Evolutionary conservation across 106 monocot species (phyloP).

Genomic region (Dioscorea zingiberensis): DNA sequence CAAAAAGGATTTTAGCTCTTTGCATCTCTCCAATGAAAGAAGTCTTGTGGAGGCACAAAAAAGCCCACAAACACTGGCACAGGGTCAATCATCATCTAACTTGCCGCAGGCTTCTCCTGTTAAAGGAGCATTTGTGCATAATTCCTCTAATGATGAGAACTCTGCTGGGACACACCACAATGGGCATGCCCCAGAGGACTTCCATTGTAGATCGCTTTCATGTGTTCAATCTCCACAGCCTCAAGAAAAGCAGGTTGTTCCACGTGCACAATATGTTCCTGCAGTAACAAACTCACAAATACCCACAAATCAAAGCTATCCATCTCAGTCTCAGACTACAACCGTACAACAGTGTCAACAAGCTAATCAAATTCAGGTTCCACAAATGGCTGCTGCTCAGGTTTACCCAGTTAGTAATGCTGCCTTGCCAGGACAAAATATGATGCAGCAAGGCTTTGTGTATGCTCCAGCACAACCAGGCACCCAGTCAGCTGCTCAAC

Average conservation of each 20-base stretch:
- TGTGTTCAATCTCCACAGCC: constrained; percentile 22
- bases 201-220: constrained; percentile 1
- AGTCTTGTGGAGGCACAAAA: too few relatives aligned
- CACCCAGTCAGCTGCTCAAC: constrained; percentile 21
- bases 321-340: constrained; percentile 17
- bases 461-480: constrained; percentile 27
- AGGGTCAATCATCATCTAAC: constrained; percentile 3
- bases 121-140: constrained; percentile 13
- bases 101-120: constrained; percentile 12
- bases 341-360: constrained; percentile 12
- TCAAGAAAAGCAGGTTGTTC: constrained; percentile 27
- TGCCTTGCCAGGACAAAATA: constrained; percentile 27
- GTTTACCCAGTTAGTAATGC: constrained; percentile 18
- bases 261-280: constrained; percentile 1
- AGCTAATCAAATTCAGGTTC: constrained; percentile 29
- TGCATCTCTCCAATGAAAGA: too few relatives aligned
- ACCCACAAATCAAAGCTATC: constrained; percentile 9
- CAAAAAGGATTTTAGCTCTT: too few relatives aligned
- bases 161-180: constrained; percentile 11
- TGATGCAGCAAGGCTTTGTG: constrained; percentile 20
- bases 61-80: too few relatives aligned
- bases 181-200: neutral
- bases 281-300: constrained; percentile 20
- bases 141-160: constrained; percentile 9
- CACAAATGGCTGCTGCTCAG: constrained; percentile 33